Conservation (phyloP, 805 yeast species). For the Millerozyma miso region DNA sequence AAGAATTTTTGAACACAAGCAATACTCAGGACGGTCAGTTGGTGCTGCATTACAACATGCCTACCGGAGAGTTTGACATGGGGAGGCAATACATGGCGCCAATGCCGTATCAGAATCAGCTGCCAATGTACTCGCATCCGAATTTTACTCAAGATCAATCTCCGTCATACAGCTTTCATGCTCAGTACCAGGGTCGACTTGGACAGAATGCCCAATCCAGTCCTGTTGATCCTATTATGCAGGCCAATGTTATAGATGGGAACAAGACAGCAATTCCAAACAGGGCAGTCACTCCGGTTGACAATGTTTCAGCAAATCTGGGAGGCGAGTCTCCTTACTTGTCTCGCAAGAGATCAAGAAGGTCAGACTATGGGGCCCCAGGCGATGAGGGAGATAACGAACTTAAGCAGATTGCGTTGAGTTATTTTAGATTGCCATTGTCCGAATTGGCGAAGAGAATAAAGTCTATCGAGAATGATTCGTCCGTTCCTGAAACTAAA, state of each 20-base stretch:
- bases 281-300: conserved; percentile 6
- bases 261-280: conserved; percentile 2
- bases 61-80: conserved; percentile 6
- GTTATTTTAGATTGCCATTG: conserved; percentile 31
- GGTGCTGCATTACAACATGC: conserved; percentile 5
- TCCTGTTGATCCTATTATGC: conserved; percentile 1
- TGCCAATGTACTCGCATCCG: conserved; percentile 14
- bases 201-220: neutral
- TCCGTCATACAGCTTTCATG: conserved; percentile 1
- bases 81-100: conserved; percentile 9
- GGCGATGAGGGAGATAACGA: conserved; percentile 36
- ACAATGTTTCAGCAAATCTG: conserved; percentile 2
- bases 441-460: conserved; percentile 42
- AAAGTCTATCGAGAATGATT: conserved; percentile 37
- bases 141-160: conserved; percentile 3
- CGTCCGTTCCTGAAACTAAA: conserved; percentile 7
- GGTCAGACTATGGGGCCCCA: conserved; percentile 25
- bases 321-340: conserved; percentile 2
- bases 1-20: neutral
- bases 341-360: conserved; percentile 22
- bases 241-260: conserved; percentile 3
- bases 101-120: conserved; percentile 18
- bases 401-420: conserved; percentile 33
- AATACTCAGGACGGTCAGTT: neutral
- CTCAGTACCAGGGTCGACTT: neutral